Evolutionary conservation across 345 rosid species (phyloP), one percentile per base, ranked within the genome.

Genomic region (Firmiana major): DNA sequence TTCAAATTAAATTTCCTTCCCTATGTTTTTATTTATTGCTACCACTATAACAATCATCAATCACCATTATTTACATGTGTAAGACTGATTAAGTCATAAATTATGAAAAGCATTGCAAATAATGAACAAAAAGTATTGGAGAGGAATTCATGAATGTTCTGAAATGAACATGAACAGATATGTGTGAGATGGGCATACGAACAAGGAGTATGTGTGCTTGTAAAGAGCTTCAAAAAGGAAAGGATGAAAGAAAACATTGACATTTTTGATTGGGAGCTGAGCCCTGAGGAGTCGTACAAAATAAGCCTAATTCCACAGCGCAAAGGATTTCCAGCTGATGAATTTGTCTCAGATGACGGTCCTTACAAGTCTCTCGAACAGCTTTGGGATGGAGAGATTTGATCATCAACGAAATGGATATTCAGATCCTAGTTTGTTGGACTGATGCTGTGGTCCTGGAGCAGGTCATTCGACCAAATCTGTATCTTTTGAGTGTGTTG

Each of bases 371-470:
- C 68, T 60, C 28, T 74, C 9, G 69, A 74, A 62, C 43, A 74
- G 26, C 21, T 74, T 62, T 74, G 77, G 77, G 77, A 74, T 59
- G 77, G 77, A 26, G 77, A 74, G 42, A 60, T 74, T 40, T 74
- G 57, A 74, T 16, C n/a, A 16, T 24, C 10, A 22, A 22, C 63
- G 6, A 54, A 54, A 19, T 54, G 55, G 21, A 51, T 5, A 51
- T 16, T 21, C 6, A 19, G 9, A 6, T 54, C 59, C 21, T n/a
- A 31, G 3, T 31, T 31, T 2, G 34, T 31, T 31, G 34, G 34
- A 31, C 3, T 31, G 34, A 31, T 1, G 3, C 34, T 31, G 3
- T 31, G 34, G 3, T 31, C 34, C 3, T 31, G 34, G 34, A 31
- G 34, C 34, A 31, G 34, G 34, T 31, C 34, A 0, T 31, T 31